These are phyloP conservation scores for Aspergillus ruber DNA, from an alignment of 2,329 filamentous ascomycete species.

Conservation along the genomic window DNA sequence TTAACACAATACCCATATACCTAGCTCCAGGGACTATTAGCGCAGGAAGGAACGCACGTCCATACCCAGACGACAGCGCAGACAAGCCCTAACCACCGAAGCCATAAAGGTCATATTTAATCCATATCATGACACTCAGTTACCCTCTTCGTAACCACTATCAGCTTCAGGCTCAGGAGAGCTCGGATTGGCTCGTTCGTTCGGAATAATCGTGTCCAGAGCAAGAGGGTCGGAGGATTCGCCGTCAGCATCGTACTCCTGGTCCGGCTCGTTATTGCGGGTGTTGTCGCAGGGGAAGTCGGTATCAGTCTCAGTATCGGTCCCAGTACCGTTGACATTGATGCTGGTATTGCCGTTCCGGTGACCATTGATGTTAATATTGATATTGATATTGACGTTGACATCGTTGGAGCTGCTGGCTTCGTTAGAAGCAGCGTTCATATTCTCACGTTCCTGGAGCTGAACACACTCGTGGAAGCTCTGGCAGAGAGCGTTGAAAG, in stretches of 20 bases:
- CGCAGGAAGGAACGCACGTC: too few species aligned
- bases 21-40: too few species aligned
- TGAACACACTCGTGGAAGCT: too few species aligned
- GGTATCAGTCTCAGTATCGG: neutral
- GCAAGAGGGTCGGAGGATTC: neutral
- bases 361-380: neutral
- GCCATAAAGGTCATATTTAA: neutral
- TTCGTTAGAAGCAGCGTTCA: too few species aligned
- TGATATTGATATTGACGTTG: too few species aligned
- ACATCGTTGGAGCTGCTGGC: too few species aligned
- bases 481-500: too few species aligned
- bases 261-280: neutral
- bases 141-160: neutral
- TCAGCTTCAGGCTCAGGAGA: neutral
- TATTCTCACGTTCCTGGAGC: too few species aligned
- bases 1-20: too few species aligned
- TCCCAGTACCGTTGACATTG: neutral
- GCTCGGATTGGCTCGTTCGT: neutral
- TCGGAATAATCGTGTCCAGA: neutral
- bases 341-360: neutral
- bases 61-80: too few species aligned
- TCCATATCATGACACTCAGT: neutral
- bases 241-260: neutral
- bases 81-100: neutral
- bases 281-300: neutral